Evolutionary conservation across 352 stramenopile species (phyloP), one percentile per base, ranked within the genome.

Genomic region (Phytophthora sojae): DNA sequence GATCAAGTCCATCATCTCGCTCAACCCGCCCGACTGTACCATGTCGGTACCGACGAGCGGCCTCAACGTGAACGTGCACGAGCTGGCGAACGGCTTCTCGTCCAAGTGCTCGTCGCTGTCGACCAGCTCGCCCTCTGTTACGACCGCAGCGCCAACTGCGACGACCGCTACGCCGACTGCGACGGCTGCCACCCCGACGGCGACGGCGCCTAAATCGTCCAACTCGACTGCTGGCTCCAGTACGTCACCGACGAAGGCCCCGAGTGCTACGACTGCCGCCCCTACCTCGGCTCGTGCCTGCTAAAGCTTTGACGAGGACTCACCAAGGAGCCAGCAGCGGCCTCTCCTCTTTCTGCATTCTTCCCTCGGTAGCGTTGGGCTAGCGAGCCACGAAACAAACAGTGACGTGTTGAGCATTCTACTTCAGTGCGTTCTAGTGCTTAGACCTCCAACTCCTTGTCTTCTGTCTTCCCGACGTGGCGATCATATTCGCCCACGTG

Each of bases 41-140:
- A 58, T 81, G 35, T 55, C 26, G 0, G 66, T 78, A n/a, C 65
- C 69, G 9, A 77, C 64, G 19, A 77, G 69, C 61, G 69, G 69
- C 29, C 63, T 73, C 19, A 45, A 65, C 44, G 26, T 71, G 55
- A 77, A 77, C 64, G 64, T 77, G 44, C 59, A 73, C 57, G 60
- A 68, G 2, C 49, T 77, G 49, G 37, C 39, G 12, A 77, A 52
- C 64, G 56, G 59, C 8, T 80, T 77, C 49, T 62, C 57, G 14
- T 7, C 45, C 19, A n/a, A 39, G 49, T 66, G 59, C 60, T 44
- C 56, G 1, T 53, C 56, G 21, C 51, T 21, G 35, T 25, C 54
- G 32, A 19, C 37, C 54, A 51, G 9, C 35, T 17, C 61, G 11
- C 42, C 61, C 25, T 39, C 61, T 35, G 8, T 39, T 12, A 64